These are phyloP conservation scores for Leccinum pellstonianum DNA, from an alignment of 768 basidiomycete genomes.

Conservation along the genomic window DNA sequence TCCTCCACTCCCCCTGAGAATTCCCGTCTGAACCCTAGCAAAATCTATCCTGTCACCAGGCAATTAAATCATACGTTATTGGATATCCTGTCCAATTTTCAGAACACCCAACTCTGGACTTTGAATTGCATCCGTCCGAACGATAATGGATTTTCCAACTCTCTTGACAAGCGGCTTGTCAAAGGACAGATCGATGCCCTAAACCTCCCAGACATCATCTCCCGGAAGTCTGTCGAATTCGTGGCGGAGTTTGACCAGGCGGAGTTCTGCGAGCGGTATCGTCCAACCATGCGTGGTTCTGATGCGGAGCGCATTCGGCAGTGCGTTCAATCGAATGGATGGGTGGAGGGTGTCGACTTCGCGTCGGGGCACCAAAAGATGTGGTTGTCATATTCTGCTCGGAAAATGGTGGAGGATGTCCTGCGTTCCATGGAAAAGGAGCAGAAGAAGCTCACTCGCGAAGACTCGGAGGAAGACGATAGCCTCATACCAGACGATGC, in stretches of 20 bases:
- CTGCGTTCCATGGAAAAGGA: slow-evolving; percentile 53
- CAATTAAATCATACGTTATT: slow-evolving; percentile 57
- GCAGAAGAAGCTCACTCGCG: slow-evolving; percentile 39
- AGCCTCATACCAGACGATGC: slow-evolving; percentile 41
- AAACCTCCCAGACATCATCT: slow-evolving; percentile 52
- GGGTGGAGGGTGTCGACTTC: slow-evolving; percentile 56
- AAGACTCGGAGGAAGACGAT: slow-evolving; percentile 46
- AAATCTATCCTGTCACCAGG: slow-evolving; percentile 57
- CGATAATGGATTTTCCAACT: slow-evolving; percentile 60
- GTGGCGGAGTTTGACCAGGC: slow-evolving; percentile 47
- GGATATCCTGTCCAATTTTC: slow-evolving; percentile 45
- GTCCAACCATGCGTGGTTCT: slow-evolving; percentile 49
- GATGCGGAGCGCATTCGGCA: slow-evolving; percentile 47
- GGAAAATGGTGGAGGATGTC: slow-evolving; percentile 62
- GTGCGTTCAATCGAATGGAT: slow-evolving; percentile 49
- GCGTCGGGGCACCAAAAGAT: slow-evolving; percentile 51
- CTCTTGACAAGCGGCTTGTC: slow-evolving; percentile 62
- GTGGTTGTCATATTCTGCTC: slow-evolving; percentile 54
- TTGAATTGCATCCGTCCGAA: slow-evolving; percentile 63
- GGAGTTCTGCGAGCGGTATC: slow-evolving; percentile 54
- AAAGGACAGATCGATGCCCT: slow-evolving; percentile 55
- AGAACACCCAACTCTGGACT: slow-evolving; percentile 51
- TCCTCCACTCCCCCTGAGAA: slow-evolving; percentile 32
- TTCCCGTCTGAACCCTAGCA: slow-evolving; percentile 46
- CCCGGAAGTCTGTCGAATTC: slow-evolving; percentile 50